Percentiles rank a stretch among this genome's conserved stretches.
Conservation (phyloP, 306 rosid genomes). For the Cucurbita argyrosperma region DNA sequence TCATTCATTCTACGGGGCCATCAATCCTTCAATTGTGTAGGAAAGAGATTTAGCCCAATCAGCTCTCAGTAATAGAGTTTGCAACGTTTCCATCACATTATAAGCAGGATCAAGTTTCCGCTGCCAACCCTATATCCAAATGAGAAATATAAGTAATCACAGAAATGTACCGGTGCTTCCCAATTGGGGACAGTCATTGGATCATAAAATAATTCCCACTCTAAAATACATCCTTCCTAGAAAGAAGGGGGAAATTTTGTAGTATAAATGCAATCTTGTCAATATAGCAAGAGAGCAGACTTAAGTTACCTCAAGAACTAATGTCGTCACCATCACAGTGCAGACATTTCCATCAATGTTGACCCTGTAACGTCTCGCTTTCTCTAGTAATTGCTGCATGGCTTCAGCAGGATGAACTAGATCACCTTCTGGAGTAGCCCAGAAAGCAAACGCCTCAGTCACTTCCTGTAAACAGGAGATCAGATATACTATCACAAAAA, state of each 20-base stretch:
- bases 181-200: not conserved
- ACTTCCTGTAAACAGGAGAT: slow-evolving; percentile 57
- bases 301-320: not conserved
- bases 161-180: not conserved
- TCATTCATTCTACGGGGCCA: slow-evolving; percentile 60
- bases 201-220: not conserved
- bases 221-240: not conserved
- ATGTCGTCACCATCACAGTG: slow-evolving; percentile 90
- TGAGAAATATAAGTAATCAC: not conserved
- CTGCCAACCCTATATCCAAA: slow-evolving; percentile 75
- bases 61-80: slow-evolving; percentile 76
- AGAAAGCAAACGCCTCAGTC: slow-evolving; percentile 55
- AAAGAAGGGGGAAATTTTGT: not conserved
- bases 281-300: not conserved
- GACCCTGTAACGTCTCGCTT: slow-evolving; percentile 88
- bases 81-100: slow-evolving; percentile 84
- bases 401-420: slow-evolving; percentile 93
- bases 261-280: not conserved
- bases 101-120: slow-evolving; percentile 84
- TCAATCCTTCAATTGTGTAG: slow-evolving; percentile 89
- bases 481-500: not conserved
- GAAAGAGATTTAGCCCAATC: slow-evolving; percentile 95
- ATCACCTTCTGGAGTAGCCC: slow-evolving; percentile 98
- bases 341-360: slow-evolving; percentile 95
- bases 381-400: slow-evolving; percentile 95